Evolutionary conservation across 2,329 filamentous ascomycete species (phyloP).

Genomic region (Microthyrium microscopicum): DNA sequence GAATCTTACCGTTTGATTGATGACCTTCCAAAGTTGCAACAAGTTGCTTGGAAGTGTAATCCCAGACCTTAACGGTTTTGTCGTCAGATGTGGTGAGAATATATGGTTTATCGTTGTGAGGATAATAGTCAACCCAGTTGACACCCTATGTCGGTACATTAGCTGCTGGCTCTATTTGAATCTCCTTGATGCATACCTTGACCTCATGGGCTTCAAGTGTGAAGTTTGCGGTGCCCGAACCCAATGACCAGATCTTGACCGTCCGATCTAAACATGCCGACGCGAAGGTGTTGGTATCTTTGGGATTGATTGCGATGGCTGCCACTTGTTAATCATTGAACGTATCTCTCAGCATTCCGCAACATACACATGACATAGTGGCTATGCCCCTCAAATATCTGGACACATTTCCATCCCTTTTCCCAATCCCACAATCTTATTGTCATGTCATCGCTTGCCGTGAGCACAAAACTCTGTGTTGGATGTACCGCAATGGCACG

Average conservation of each 20-base stretch:
- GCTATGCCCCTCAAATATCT: constrained; percentile 88
- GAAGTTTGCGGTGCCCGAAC: constrained; percentile 86
- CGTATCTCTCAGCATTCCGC: neutral
- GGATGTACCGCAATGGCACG: constrained; percentile 92
- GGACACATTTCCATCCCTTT: constrained; percentile 92
- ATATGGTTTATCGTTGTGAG: constrained; percentile 57
- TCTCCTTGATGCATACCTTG: neutral
- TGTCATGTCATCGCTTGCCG: constrained; percentile 94
- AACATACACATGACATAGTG: constrained; percentile 75
- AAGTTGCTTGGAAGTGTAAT: constrained; percentile 94
- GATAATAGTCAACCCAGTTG: constrained; percentile 86
- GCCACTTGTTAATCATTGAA: constrained; percentile 46
- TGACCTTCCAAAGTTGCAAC: constrained; percentile 95
- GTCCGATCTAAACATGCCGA: constrained; percentile 92
- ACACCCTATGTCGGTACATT: constrained; percentile 46
- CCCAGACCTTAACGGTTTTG: constrained; percentile 94
- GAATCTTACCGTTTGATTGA: no score
- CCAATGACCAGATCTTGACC: constrained; percentile 53
- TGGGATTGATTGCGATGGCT: constrained; percentile 92
- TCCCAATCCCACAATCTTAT: constrained; percentile 99
- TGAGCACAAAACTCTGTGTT: constrained; percentile 86
- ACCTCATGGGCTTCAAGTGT: constrained; percentile 85
- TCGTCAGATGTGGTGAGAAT: constrained; percentile 94
- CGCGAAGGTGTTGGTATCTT: constrained; percentile 63
- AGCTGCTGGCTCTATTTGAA: no score